phyloP scores from a whole-genome alignment of 495 filamentous ascomycete genomes.

The Apiosordaria backusii region DNA sequence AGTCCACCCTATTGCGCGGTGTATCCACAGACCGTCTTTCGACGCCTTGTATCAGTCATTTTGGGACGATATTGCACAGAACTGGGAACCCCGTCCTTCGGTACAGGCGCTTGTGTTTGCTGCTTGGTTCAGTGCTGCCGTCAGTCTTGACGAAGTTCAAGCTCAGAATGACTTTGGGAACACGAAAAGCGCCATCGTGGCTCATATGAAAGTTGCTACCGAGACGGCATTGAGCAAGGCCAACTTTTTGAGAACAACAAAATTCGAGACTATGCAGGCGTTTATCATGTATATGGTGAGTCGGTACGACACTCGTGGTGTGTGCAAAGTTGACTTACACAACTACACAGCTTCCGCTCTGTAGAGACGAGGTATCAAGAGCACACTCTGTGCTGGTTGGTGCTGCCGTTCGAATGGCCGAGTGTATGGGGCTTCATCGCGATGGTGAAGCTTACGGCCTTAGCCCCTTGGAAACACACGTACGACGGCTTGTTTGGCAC shows the following conservation, averaged over 20 bases:
- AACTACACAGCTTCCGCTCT: constrained; percentile 57
- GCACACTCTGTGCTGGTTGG: constrained; percentile 68
- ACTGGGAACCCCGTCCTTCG: constrained; percentile 58
- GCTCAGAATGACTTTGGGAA: constrained; percentile 49
- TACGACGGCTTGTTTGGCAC: constrained; percentile 75
- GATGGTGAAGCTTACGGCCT: constrained; percentile 64
- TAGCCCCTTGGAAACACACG: constrained; percentile 63
- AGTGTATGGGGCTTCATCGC: constrained; percentile 73
- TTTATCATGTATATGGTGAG: constrained; percentile 70
- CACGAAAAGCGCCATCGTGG: constrained; percentile 49
- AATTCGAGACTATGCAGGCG: constrained; percentile 66
- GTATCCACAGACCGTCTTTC: constrained; percentile 62
- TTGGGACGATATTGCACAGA: constrained; percentile 54
- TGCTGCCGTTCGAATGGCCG: constrained; percentile 65
- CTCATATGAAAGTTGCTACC: constrained; percentile 58
- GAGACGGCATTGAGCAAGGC: constrained; percentile 63
- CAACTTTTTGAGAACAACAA: constrained; percentile 65
- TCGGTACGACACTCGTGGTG: constrained; percentile 6
- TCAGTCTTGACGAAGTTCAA: constrained; percentile 57
- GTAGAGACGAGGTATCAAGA: constrained; percentile 64
- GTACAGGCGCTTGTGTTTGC: constrained; percentile 65
- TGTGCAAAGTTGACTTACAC: constrained; percentile 16
- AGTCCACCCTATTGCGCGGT: constrained; percentile 63
- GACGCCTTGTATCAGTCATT: constrained; percentile 58
- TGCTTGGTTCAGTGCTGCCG: constrained; percentile 61